Evolutionary conservation across 306 rosid species (phyloP), one percentile per base, ranked within the genome.

Genomic region (Inga oerstediana): DNA sequence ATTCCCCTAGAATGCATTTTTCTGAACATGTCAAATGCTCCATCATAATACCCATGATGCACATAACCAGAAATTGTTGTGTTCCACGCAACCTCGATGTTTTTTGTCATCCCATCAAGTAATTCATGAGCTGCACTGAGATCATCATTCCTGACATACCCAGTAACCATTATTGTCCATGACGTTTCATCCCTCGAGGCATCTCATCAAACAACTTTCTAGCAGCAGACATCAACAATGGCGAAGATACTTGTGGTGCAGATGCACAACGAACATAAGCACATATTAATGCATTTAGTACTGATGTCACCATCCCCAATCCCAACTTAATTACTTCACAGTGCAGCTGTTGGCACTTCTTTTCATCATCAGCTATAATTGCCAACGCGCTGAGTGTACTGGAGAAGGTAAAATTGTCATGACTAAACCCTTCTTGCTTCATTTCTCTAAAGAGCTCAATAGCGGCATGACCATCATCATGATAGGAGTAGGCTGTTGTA

Each of bases 301-400:
- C 69, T 11, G 90, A 80, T 17, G 86, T 68, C 61, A 74, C 37
- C 6, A 10, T 4, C 85, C 81, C 88, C 35, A 34, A 44, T 74
- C 80, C 84, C 22, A 49, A 76, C 86, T 83, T 88, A 32, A 88
- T 14, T 72, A 83, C 81, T 54, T 75, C 86, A 46, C 85, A 79
- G 52, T 89, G 92, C 15, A 89, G 48, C 71, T 77, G 88, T 61
- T 89, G 85, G 76, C 92, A 89, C 12, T 87, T 80, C 79, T 74
- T 82, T 72, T 89, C 83, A 39, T 77, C 74, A 4, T 87, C 92
- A 4, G 84, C 92, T 19, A 89, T 44, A 0, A 80, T 52, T 0
- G 88, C 82, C 68, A 87, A 61, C 0, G 92, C 90, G 1, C 79
- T 44, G 11, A 85, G 62, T 51, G 80, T 81, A 19, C 84, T 89